A percentile compares a stretch with the other conserved stretches of the same genome.
phyloP scores from a whole-genome alignment of 345 rosid species.

The Dimocarpus longan region DNA sequence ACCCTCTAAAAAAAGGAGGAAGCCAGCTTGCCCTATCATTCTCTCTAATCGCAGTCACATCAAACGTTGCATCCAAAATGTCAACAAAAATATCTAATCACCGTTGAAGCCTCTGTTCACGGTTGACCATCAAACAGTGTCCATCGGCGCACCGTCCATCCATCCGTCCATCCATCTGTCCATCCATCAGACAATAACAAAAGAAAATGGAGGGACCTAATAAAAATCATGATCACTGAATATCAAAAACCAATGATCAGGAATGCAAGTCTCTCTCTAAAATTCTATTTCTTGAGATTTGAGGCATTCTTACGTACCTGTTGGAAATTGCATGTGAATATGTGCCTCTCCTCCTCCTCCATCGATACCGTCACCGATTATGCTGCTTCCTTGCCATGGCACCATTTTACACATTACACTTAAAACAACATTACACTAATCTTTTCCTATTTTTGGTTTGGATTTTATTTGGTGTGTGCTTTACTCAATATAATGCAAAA shows the following conservation, averaged over 20 bases:
- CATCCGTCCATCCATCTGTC: background rate
- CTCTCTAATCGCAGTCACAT: conserved; percentile 14
- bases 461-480: too few species aligned
- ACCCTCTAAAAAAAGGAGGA: background rate
- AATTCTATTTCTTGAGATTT: background rate
- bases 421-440: background rate
- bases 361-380: too few species aligned
- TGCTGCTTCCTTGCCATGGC: background rate
- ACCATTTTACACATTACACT: background rate
- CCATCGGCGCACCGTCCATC: background rate
- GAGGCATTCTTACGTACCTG: background rate
- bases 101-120: conserved; percentile 26
- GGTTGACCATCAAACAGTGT: conserved; percentile 37
- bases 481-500: too few species aligned
- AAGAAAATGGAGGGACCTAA: background rate
- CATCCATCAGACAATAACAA: too few species aligned
- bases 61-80: conserved; percentile 18
- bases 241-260: background rate
- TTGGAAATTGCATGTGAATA: background rate
- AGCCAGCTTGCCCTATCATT: conserved; percentile 15
- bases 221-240: background rate
- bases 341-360: background rate
- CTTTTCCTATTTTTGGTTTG: too few species aligned
- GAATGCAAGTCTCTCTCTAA: background rate
- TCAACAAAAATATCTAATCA: conserved; percentile 26